Conservation (phyloP, 148 eudicot species). For the Arbutus unedo region DNA sequence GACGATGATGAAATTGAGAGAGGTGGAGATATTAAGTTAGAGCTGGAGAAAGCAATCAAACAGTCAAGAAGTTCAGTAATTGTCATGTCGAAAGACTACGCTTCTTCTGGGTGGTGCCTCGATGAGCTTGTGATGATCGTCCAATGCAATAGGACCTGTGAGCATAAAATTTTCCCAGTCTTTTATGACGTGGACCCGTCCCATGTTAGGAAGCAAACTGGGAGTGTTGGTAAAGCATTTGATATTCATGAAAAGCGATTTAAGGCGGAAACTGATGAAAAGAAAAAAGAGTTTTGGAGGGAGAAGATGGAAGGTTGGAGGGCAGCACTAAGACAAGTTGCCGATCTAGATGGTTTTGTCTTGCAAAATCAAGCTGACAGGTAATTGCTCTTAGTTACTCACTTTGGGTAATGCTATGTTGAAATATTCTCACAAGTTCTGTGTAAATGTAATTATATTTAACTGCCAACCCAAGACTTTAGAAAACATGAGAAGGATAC, state of each 20-base stretch:
- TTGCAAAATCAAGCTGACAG: slow-evolving; percentile 13
- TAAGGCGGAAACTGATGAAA: not conserved
- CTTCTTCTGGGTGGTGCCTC: slow-evolving; percentile 14
- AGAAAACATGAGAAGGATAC: not conserved
- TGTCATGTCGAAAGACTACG: slow-evolving; percentile 15
- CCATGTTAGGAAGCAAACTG: slow-evolving; percentile 6
- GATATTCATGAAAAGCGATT: not conserved
- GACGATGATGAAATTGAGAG: slow-evolving; percentile 10
- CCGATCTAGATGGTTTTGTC: slow-evolving; percentile 4
- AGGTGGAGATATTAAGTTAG: slow-evolving; percentile 8
- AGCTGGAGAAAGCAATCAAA: not conserved
- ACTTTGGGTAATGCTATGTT: not conserved
- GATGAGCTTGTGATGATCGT: slow-evolving; percentile 12
- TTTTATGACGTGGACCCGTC: slow-evolving; percentile 15
- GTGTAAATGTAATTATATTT: not conserved
- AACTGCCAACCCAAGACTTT: not conserved
- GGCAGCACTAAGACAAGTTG: slow-evolving; percentile 14
- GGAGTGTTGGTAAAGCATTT: slow-evolving; percentile 3
- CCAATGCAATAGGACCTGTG: not conserved
- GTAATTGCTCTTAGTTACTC: slow-evolving; percentile 4
- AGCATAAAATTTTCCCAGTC: slow-evolving; percentile 2
- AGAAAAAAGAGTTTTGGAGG: not conserved
- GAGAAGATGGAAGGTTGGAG: slow-evolving; percentile 4
- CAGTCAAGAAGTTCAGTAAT: slow-evolving; percentile 7
- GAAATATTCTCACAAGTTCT: not conserved